phyloP scores from a whole-genome alignment of 2,329 filamentous ascomycete species.

The Trichophyton rubrum region DNA sequence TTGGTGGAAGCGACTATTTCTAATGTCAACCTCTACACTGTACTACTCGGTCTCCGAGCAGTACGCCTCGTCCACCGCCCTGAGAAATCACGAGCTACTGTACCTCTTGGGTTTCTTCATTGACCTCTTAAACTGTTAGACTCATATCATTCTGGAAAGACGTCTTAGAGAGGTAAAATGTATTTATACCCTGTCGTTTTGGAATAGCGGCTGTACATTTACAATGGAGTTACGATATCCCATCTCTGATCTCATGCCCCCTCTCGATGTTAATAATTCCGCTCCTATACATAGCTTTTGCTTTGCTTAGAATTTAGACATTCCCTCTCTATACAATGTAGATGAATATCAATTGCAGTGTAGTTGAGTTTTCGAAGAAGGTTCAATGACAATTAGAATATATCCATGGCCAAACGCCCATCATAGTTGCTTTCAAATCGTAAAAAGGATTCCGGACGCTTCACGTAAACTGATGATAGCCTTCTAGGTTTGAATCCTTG shows the following conservation, averaged over 20 bases:
- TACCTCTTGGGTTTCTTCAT: slow-evolving; percentile 9
- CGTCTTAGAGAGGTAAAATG: neutral
- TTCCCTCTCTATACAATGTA: no score
- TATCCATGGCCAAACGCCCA: neutral
- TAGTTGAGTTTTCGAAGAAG: neutral
- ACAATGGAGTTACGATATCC: neutral
- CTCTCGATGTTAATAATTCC: neutral
- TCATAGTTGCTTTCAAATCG: neutral
- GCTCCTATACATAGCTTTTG: no score
- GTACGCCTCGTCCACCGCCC: slow-evolving; percentile 11
- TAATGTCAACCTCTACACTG: slow-evolving; percentile 13
- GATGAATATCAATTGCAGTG: neutral
- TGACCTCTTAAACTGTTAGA: neutral
- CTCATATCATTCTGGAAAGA: neutral
- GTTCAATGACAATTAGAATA: neutral
- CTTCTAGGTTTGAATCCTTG: neutral
- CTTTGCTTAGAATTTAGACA: neutral
- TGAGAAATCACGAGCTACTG: slow-evolving; percentile 4
- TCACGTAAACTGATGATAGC: neutral
- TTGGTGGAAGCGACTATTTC: slow-evolving; percentile 14
- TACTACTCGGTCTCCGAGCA: slow-evolving; percentile 10
- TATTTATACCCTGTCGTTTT: neutral
- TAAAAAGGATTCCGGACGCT: neutral
- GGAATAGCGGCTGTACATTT: neutral
- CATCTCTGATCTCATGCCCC: neutral